phyloP scores from a whole-genome alignment of 2,329 filamentous ascomycete genomes.

The Calycina herbarum region DNA sequence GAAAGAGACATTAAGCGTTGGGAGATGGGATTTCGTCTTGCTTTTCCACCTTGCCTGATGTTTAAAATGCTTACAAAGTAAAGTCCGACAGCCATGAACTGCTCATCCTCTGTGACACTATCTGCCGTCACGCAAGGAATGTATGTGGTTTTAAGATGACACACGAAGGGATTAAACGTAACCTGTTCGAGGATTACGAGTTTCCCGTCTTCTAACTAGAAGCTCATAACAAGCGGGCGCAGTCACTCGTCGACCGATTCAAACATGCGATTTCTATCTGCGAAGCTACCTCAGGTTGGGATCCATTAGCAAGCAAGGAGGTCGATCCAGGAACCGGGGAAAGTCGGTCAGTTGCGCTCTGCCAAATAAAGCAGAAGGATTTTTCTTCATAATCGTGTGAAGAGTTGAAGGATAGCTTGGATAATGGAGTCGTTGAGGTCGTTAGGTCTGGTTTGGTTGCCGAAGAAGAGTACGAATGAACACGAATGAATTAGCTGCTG shows the following conservation, averaged over 20 bases:
- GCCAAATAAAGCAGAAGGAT: no score
- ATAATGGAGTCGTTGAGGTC: no score
- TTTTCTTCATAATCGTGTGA: no score
- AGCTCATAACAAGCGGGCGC: neutral
- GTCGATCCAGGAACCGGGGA: neutral
- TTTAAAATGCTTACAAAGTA: slow-evolving; percentile 2
- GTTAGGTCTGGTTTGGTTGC: no score
- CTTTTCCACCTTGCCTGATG: neutral
- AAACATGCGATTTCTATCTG: neutral
- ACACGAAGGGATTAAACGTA: neutral
- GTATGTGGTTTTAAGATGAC: neutral
- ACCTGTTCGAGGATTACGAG: neutral
- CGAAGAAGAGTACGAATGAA: no score
- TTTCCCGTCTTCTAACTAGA: neutral
- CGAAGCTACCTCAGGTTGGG: neutral
- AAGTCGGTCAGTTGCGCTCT: no score
- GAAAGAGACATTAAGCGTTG: no score
- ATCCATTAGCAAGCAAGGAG: neutral
- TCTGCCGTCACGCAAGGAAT: neutral
- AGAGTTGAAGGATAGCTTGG: no score
- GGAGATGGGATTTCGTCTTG: no score
- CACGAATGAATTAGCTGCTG: no score
- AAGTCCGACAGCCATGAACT: neutral
- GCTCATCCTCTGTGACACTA: neutral
- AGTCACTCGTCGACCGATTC: neutral